These are phyloP conservation scores for Lunasporangiospora selenospora DNA, from an alignment of 192 early-diverging fungal species.

Conservation along the genomic window DNA sequence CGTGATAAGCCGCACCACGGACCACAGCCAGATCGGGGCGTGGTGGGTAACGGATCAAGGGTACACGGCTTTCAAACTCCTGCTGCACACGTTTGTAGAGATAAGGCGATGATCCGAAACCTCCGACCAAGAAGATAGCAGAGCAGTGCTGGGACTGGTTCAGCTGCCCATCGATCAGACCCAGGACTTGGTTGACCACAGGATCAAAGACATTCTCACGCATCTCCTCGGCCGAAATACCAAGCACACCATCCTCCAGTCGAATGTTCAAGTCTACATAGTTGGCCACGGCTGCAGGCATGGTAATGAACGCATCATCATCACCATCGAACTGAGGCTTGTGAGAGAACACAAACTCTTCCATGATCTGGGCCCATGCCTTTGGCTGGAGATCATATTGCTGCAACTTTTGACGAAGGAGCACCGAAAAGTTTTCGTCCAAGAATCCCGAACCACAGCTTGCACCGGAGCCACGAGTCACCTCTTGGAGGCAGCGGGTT, in stretches of 20 bases:
- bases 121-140: conserved; percentile 64
- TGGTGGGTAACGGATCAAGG: conserved; percentile 57
- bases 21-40: conserved; percentile 60
- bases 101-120: conserved; percentile 63
- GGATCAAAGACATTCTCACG: conserved; percentile 59
- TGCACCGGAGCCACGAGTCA: conserved; percentile 57
- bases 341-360: conserved; percentile 49
- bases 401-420: conserved; percentile 42
- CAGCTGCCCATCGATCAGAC: conserved; percentile 59
- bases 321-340: conserved; percentile 48
- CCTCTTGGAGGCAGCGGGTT: conserved; percentile 50
- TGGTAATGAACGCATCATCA: conserved; percentile 42
- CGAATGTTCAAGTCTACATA: conserved; percentile 33
- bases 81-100: conserved; percentile 59
- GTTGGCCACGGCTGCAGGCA: conserved; percentile 39
- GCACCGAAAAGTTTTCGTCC: conserved; percentile 50
- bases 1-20: conserved; percentile 61
- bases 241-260: conserved; percentile 40
- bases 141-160: conserved; percentile 49
- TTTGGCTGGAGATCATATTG: conserved; percentile 48
- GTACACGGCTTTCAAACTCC: conserved; percentile 53
- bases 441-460: conserved; percentile 55
- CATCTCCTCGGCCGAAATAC: conserved; percentile 44
- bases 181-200: conserved; percentile 57
- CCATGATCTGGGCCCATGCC: conserved; percentile 52